Evolutionary conservation across 2,329 filamentous ascomycete genomes (phyloP).

Genomic region (Claviceps sorghi): DNA sequence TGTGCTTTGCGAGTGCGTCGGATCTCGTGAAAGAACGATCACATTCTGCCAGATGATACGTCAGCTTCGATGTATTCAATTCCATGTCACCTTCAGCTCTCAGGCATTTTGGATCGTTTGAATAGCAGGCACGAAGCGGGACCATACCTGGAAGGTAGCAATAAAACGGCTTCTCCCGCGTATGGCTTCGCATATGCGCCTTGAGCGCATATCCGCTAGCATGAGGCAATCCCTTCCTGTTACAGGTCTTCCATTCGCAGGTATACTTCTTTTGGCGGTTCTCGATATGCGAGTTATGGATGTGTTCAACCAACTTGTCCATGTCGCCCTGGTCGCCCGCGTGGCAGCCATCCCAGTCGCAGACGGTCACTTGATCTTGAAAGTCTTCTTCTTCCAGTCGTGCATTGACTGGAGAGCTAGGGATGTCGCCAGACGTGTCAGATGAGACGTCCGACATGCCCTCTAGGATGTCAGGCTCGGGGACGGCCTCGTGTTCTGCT

Average conservation of each 20-base stretch:
- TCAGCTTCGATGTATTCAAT: constrained; percentile 8
- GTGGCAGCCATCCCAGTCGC: constrained; percentile 63
- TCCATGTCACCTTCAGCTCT: background rate
- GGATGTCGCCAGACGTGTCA: constrained; percentile 77
- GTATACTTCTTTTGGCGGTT: constrained; percentile 90
- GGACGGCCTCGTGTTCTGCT: constrained; percentile 30
- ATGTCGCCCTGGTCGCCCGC: constrained; percentile 62
- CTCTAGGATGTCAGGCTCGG: constrained; percentile 38
- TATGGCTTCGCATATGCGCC: constrained; percentile 96
- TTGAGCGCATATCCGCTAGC: constrained; percentile 91
- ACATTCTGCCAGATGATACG: constrained; percentile 50
- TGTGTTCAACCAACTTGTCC: constrained; percentile 68
- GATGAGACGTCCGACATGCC: constrained; percentile 64
- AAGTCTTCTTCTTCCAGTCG: constrained; percentile 59
- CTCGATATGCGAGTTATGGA: constrained; percentile 89
- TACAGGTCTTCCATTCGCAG: constrained; percentile 93
- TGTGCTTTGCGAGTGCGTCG: constrained; percentile 92
- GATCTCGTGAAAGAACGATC: constrained; percentile 93
- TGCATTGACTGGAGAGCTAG: constrained; percentile 53
- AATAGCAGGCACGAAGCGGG: background rate
- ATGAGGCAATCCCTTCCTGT: constrained; percentile 76
- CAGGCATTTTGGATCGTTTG: background rate
- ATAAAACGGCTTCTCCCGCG: constrained; percentile 95
- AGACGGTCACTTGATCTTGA: constrained; percentile 63
- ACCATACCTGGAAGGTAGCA: constrained; percentile 78